Conservation (phyloP, 2,329 filamentous ascomycete genomes). For the Neofusicoccum umdonicola region DNA sequence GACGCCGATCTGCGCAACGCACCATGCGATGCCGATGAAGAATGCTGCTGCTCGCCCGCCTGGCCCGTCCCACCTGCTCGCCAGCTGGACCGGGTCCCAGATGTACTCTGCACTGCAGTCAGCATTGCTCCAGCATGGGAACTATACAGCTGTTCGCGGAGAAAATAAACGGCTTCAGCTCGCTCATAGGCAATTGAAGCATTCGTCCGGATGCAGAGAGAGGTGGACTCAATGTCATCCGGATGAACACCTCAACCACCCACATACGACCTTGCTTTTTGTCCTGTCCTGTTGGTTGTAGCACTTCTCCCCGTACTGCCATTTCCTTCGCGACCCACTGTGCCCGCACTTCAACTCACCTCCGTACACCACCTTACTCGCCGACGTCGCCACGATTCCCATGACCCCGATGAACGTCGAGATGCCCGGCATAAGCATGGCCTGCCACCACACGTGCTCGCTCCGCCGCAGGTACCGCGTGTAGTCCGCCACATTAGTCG, state of each 20-base stretch:
- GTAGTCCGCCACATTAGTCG: constrained; percentile 25
- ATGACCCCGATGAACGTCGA: constrained; percentile 26
- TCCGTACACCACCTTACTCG: constrained; percentile 24
- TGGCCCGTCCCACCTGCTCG: constrained; percentile 23
- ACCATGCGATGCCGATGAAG: constrained; percentile 27
- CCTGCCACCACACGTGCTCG: constrained; percentile 22
- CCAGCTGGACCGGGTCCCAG: constrained; percentile 28
- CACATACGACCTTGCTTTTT: too few relatives aligned
- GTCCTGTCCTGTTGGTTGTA: too few relatives aligned
- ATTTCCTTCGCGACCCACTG: too few relatives aligned
- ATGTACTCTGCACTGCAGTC: constrained; percentile 16
- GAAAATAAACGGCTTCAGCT: too few relatives aligned
- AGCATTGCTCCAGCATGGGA: not conserved
- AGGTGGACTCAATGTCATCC: too few relatives aligned
- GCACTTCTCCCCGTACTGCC: too few relatives aligned
- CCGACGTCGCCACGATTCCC: constrained; percentile 25
- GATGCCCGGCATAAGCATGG: constrained; percentile 23
- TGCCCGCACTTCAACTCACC: not conserved
- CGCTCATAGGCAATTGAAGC: too few relatives aligned
- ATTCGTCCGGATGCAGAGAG: too few relatives aligned
- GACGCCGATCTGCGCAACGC: constrained; percentile 26
- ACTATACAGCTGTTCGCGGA: too few relatives aligned
- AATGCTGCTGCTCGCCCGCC: constrained; percentile 28
- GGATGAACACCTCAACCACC: too few relatives aligned
- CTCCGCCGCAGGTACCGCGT: constrained; percentile 25